Evolutionary conservation across 177 flowering plant genomes (phyloP), one percentile per base, ranked within the genome.

Genomic region (Vitis hybrid): DNA sequence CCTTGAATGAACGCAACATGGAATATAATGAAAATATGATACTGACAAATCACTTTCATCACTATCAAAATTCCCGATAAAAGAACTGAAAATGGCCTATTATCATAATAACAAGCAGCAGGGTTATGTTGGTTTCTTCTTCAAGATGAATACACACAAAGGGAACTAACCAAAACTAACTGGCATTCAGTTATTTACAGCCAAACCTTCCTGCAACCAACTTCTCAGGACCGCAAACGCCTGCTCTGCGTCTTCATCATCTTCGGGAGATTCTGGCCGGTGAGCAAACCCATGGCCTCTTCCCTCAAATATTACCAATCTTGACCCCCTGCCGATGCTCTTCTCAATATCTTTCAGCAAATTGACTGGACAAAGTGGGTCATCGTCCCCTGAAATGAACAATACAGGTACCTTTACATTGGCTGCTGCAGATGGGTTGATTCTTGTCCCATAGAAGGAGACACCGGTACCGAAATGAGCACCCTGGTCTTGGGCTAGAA

Each of bases 221-320:
- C 84, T 86, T 84, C 91, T 92, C 91, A 87, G 76, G 33, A 82
- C 11, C 47, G 55, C 1, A 63, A 94, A 88, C 15, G 96, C 98
- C 58, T 83, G 71, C 61, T 94, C 97, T 49, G 98, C 98, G 82
- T 90, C 97, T 64, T 14, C 76, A 80, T 94, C 98, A 67, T 90
- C 98, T 78, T 94, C 96, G 0, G 85, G 71, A 59, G 94, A 84
- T 67, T 73, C 74, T 0, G 98, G 97, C 49, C 96, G 79, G 72
- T 94, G 98, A 1, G 80, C 97, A 73, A 94, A 94, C 17, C 87
- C 97, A 73, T 94, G 98, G 13, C 95, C 95, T 75, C 91, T 88
- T 22, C 89, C 97, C 65, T 82, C 50, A 57, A 86, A 94, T n/a
- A 92, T 75, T 24, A 83, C 82, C 20, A 81, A 82, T 71, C 59